Evolutionary conservation across 2,329 filamentous ascomycete genomes (phyloP), one percentile per base, ranked within the genome.

Genomic region (Pestalotiopsis fici): DNA sequence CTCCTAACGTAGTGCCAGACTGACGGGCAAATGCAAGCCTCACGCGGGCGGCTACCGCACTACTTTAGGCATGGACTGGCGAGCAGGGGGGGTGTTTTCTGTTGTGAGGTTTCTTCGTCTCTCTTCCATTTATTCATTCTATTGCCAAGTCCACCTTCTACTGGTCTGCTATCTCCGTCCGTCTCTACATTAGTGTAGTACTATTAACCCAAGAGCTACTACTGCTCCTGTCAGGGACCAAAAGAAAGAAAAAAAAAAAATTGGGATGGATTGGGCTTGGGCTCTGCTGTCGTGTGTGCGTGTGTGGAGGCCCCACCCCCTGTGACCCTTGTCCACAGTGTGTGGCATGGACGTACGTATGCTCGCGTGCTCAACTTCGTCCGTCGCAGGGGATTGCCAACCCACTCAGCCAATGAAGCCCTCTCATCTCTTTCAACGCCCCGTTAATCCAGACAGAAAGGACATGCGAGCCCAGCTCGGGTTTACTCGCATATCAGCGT

Each of bases 271-370:
- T 35, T 50, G 43, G 21, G 9, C 7, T 21, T n/a, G 43, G 43
- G 15, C 43, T n/a, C 43, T n/a, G 18, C 43, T n/a, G 43, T 50
- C 43, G 43, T 50, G 43, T 50, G 43, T n/a, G 43, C 43, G 43
- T 50, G 43, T 50, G 21, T 37, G 15, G 27, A 15, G 28, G 27
- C 27, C 57, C 31, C 21, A 23, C 63, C 31, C 43, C 43, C 18
- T 27, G 11, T 35, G 31, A 35, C 18, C 54, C 63, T 50, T 55
- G 56, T 21, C 23, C 56, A 66, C 55, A 60, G 64, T 66, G 64
- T 50, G 43, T 61, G 56, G 23, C 64, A 60, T 15, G 31, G 59
- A 56, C 37, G 39, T 66, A 66, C 64, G 64, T 66, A 66, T 66
- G 64, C 64, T 61, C 56, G 64, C 57, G 64, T 66, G 64, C 64